These are phyloP conservation scores for Aquanectria penicillioides DNA, from an alignment of 2,329 filamentous ascomycete species.

Conservation along the genomic window DNA sequence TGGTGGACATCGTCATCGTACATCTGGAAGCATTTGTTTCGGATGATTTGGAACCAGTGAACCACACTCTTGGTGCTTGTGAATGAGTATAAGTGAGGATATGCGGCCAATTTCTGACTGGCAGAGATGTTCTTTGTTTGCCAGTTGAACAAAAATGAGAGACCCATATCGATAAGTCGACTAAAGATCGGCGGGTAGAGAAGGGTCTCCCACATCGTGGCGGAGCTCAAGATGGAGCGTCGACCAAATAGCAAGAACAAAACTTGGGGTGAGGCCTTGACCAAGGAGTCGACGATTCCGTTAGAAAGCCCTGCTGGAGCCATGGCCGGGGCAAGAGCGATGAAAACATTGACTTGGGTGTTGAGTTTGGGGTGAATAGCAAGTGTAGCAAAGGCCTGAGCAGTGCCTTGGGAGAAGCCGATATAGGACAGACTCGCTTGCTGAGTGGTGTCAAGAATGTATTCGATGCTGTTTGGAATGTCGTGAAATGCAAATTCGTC, in stretches of 20 bases:
- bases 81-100: conserved; percentile 95
- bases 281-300: conserved; percentile 88
- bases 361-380: conserved; percentile 94
- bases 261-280: conserved; percentile 93
- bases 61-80: conserved; percentile 97
- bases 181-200: conserved; percentile 95
- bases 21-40: conserved; percentile 97
- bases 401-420: conserved; percentile 96
- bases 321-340: conserved; percentile 96
- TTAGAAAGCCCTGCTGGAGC: conserved; percentile 90
- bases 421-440: conserved; percentile 92
- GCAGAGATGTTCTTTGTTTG: conserved; percentile 82
- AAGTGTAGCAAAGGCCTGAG: conserved; percentile 93
- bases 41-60: conserved; percentile 99
- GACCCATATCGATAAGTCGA: conserved; percentile 82
- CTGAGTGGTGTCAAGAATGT: conserved; percentile 85
- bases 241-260: conserved; percentile 93
- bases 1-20: conserved; percentile 94
- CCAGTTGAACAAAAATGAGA: conserved; percentile 92
- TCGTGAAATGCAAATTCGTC: conserved; percentile 98
- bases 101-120: conserved; percentile 92
- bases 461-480: conserved; percentile 93
- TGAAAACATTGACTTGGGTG: conserved; percentile 93
- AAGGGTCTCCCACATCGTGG: conserved; percentile 97
- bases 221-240: conserved; percentile 88